These are phyloP conservation scores for Rhizopus stolonifer DNA, from an alignment of 371 early-diverging fungal genomes.

Conservation along the genomic window DNA sequence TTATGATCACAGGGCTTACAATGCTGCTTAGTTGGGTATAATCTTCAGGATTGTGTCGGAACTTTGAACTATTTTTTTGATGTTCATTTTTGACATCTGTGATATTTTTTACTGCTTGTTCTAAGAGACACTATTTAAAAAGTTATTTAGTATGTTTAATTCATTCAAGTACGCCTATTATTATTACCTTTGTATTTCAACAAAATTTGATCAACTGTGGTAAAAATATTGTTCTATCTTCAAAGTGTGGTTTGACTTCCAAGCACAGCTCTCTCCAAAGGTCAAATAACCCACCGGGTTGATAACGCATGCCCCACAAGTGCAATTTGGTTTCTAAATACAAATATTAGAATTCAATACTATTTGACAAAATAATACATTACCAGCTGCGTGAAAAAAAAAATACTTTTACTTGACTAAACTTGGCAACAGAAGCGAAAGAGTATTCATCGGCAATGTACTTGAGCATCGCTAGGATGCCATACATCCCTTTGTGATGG, in stretches of 20 bases:
- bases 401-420: slow-evolving; percentile 11
- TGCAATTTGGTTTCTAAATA: slow-evolving; percentile 9
- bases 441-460: slow-evolving; percentile 10
- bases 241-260: slow-evolving; percentile 6
- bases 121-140: slow-evolving; percentile 2
- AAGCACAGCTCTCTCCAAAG: slow-evolving; percentile 10
- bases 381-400: slow-evolving; percentile 18
- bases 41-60: background rate
- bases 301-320: slow-evolving; percentile 10
- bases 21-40: background rate
- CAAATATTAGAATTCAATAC: background rate
- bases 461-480: slow-evolving; percentile 12
- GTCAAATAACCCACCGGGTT: slow-evolving; percentile 12
- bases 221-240: slow-evolving; percentile 3
- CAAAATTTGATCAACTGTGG: slow-evolving; percentile 10
- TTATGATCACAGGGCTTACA: slow-evolving; percentile 4
- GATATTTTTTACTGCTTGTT: slow-evolving; percentile 3
- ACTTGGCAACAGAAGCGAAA: slow-evolving; percentile 7
- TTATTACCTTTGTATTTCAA: slow-evolving; percentile 11
- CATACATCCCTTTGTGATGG: slow-evolving; percentile 8
- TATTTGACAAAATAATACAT: slow-evolving; percentile 6
- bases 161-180: slow-evolving; percentile 3
- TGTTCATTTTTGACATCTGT: background rate
- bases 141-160: slow-evolving; percentile 1
- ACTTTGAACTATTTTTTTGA: background rate